These are phyloP conservation scores for Mycena haematopus DNA, from an alignment of 768 basidiomycete genomes.

Conservation along the genomic window DNA sequence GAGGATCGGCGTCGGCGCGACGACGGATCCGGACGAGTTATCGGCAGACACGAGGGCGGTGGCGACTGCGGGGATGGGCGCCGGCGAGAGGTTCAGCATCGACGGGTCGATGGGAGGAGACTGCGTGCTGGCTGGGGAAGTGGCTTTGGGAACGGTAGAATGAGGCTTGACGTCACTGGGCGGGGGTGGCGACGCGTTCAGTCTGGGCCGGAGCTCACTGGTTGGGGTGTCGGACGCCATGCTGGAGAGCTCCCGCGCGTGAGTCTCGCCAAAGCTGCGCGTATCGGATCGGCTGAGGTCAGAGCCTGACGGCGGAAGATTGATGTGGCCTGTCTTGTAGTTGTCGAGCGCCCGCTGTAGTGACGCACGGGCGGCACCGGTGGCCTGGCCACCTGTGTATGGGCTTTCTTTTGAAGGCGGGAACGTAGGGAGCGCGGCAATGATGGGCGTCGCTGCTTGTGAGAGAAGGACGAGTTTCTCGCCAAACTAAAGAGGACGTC, in stretches of 20 bases:
- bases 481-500: constrained; percentile 63
- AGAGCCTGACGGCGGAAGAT: constrained; percentile 53
- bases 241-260: constrained; percentile 72
- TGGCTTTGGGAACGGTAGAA: constrained; percentile 10
- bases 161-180: constrained; percentile 22
- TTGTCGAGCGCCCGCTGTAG: constrained; percentile 82
- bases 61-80: constrained; percentile 41
- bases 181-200: constrained; percentile 47
- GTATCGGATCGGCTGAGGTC: constrained; percentile 77
- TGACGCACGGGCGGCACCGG: constrained; percentile 73
- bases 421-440: constrained; percentile 67
- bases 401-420: constrained; percentile 64
- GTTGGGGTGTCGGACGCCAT: constrained; percentile 46
- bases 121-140: background rate
- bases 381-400: constrained; percentile 67
- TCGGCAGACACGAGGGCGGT: constrained; percentile 26
- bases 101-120: constrained; percentile 42
- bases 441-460: constrained; percentile 70
- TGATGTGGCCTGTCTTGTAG: constrained; percentile 72
- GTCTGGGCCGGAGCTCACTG: constrained; percentile 37
- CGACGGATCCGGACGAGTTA: constrained; percentile 17
- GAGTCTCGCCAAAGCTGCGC: constrained; percentile 84
- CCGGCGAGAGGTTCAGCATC: constrained; percentile 47
- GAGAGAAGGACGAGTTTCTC: constrained; percentile 80
- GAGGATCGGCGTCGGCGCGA: constrained; percentile 38